A percentile compares a stretch with the other conserved stretches of the same genome.
Conservation (phyloP, 2,329 filamentous ascomycete genomes). For the Trichoderma harzianum region DNA sequence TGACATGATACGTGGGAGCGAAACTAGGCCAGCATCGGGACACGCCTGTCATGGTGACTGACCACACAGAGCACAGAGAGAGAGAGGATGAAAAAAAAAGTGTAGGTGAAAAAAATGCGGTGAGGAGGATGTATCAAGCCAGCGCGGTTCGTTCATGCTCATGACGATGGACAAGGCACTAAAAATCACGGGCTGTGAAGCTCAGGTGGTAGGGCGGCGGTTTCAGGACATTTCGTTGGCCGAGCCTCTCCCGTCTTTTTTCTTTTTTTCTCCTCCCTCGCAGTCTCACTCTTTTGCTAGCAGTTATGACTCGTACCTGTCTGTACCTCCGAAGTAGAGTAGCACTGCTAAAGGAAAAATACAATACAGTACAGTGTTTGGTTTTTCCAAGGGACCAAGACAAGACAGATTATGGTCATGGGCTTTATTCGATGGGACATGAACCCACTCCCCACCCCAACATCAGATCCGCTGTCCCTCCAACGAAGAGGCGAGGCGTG, state of each 20-base stretch:
- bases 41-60: not conserved
- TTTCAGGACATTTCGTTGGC: constrained; percentile 6
- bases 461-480: not conserved
- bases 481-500: not conserved
- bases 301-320: not conserved
- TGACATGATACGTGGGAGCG: constrained; percentile 15
- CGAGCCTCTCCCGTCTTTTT: not conserved
- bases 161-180: constrained; percentile 12
- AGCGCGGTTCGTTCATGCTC: constrained; percentile 1
- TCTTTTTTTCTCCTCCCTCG: not conserved
- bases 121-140: constrained; percentile 16
- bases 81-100: not conserved
- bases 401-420: not conserved
- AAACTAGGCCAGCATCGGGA: constrained; percentile 21
- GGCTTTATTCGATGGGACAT: not conserved
- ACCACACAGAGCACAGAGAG: not conserved
- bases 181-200: not conserved
- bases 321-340: not conserved
- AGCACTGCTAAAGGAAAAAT: not conserved
- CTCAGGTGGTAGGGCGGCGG: not conserved
- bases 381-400: not conserved
- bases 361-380: not conserved
- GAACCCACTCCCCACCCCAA: constrained; percentile 2
- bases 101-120: constrained; percentile 19
- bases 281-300: not conserved